Conservation (phyloP, 108 stramenopile genomes). For the Cyclotella atomus region DNA sequence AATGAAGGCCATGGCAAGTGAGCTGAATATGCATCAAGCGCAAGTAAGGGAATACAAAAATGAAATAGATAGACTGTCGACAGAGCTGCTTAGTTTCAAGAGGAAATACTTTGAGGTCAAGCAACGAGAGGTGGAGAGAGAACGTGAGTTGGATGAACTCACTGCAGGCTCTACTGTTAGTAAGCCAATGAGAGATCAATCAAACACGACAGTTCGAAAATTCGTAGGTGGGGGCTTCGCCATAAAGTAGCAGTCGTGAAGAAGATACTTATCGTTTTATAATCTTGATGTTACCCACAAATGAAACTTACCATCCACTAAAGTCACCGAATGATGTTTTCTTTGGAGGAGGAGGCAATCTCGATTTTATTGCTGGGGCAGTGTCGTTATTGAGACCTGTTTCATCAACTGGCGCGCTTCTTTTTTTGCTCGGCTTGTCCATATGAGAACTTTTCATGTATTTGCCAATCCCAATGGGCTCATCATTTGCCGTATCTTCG, state of each 20-base stretch:
- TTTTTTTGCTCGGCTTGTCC: conserved; percentile 15
- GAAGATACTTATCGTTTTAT: too few species aligned
- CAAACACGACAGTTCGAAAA: conserved; percentile 36
- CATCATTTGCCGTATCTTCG: neutral
- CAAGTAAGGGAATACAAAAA: conserved; percentile 82
- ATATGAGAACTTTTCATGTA: conserved; percentile 39
- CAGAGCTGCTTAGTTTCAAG: conserved; percentile 81
- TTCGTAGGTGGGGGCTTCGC: conserved; percentile 78
- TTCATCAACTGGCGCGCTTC: conserved; percentile 6
- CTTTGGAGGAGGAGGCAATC: conserved; percentile 57
- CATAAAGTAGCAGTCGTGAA: conserved; percentile 63
- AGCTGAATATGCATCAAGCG: conserved; percentile 90
- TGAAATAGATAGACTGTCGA: conserved; percentile 71
- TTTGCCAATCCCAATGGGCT: conserved; percentile 37
- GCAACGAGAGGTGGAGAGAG: conserved; percentile 57
- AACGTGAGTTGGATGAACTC: conserved; percentile 40
- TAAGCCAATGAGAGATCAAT: conserved; percentile 38
- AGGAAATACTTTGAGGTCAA: conserved; percentile 82
- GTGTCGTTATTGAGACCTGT: conserved; percentile 7
- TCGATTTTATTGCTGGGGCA: conserved; percentile 17
- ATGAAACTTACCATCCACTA: conserved; percentile 66
- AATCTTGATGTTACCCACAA: too few species aligned
- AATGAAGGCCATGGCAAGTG: conserved; percentile 87
- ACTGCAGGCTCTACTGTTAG: conserved; percentile 11
- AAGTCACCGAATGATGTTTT: conserved; percentile 81